A percentile compares a stretch with the other conserved stretches of the same genome.
phyloP scores from a whole-genome alignment of 116 monocot species.

The Zostera marina region DNA sequence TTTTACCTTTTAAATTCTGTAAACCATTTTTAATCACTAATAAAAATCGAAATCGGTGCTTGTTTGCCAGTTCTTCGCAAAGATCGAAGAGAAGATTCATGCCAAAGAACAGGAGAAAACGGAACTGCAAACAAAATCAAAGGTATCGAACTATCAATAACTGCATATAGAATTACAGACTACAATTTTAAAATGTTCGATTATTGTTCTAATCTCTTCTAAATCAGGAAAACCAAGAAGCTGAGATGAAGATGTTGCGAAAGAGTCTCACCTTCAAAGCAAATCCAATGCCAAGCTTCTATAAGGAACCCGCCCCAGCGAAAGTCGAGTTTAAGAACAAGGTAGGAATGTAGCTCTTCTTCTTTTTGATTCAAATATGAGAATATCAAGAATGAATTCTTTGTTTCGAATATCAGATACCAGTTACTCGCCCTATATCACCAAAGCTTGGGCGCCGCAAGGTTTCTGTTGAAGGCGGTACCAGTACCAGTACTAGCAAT shows the following conservation, averaged over 20 bases:
- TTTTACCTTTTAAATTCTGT: too few relatives aligned
- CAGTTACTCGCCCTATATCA: slow-evolving; percentile 69
- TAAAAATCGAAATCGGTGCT: neutral
- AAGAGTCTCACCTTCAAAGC: slow-evolving; percentile 92
- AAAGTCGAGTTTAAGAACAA: slow-evolving; percentile 73
- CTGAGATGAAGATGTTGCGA: slow-evolving; percentile 71
- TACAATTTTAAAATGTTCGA: neutral
- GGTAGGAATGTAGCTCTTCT: slow-evolving; percentile 23
- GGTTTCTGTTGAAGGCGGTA: slow-evolving; percentile 3
- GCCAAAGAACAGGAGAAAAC: slow-evolving; percentile 83
- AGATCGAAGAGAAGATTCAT: slow-evolving; percentile 78
- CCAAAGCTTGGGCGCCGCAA: slow-evolving; percentile 85
- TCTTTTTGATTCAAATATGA: too few relatives aligned
- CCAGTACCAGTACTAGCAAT: neutral
- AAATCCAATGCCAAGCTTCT: slow-evolving; percentile 86
- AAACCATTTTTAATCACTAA: neutral
- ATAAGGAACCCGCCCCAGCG: slow-evolving; percentile 74
- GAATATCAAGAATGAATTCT: too few relatives aligned
- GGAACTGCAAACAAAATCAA: slow-evolving; percentile 78
- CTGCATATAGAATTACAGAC: too few relatives aligned
- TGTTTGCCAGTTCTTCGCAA: slow-evolving; percentile 50
- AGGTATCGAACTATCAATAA: too few relatives aligned
- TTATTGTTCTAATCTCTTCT: slow-evolving; percentile 5
- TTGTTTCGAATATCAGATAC: slow-evolving; percentile 27
- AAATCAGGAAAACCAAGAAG: slow-evolving; percentile 75